Evolutionary conservation across 139 green algal genomes (phyloP), one percentile per base, ranked within the genome.

Genomic region (Pedinophyceae sp.): DNA sequence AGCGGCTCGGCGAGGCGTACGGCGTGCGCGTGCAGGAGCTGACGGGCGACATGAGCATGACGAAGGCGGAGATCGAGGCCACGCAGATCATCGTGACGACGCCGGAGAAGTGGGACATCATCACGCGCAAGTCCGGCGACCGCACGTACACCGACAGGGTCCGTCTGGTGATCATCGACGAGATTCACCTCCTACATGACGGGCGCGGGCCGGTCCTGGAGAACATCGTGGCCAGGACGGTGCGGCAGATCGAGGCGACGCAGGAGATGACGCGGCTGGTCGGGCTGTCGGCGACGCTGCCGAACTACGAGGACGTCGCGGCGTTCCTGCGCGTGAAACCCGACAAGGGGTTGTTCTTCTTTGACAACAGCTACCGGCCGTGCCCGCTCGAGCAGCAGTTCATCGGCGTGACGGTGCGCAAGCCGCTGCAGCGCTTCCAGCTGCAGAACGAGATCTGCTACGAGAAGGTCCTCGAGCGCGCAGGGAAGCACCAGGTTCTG

Each of bases 31-130:
- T 94, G 48, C 70, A 70, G 3, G 86, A 94, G 75, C 71, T 95
- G 27, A 94, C 85, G 30, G 85, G 86, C 40, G 87, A 94, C 67
- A 79, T 93, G 59, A 85, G 81, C 60, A 62, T 97, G 64, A 89
- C 72, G 30, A 84, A 82, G 69, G 48, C 70, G 22, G 84, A 98
- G 77, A 93, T 98, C 50, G 84, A 95, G 30, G 83, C 88, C 19
- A 89, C 74, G 20, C 78, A 93, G 66, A 77, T 98, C 64, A 97
- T 98, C 28, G 82, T 98, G n/a, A 93, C 84, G 19, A 98, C 90
- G 4, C 90, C 90, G 4, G 90, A 98, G 74, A 98, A 98, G 78
- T 98, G 91, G 91, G 90, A 98, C 71, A 96, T 98, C 73, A 89
- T 98, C 68, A 98, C 90, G 0, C 79, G 90, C 54, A 97, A 97